Evolutionary conservation across 208 protist species (phyloP), one percentile per base, ranked within the genome.

Genomic region (Trypanosoma platydactyli): DNA sequence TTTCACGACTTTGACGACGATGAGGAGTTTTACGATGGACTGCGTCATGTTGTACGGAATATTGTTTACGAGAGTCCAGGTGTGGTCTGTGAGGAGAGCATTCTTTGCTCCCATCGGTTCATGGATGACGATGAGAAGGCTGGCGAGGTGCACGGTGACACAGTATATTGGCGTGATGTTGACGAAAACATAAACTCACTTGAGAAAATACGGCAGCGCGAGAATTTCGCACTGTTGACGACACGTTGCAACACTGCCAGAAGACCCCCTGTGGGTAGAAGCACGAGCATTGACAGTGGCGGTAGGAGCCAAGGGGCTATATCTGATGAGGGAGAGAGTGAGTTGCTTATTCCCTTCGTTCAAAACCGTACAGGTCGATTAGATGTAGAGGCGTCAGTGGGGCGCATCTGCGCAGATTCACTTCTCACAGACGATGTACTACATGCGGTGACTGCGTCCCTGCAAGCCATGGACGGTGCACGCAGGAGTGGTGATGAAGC

Each of bases 61-160:
- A 63, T 94, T 18, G 66, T 89, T 7, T 77, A 78, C 44, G 84
- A 91, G 63, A 88, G 74, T 54, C 83, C 84, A 4, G 88, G 88
- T 6, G 74, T 81, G 1, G 22, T 59, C 18, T 91, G 88, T 50
- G 77, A 77, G 45, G 88, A 94, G 68, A 77, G 65, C 13, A 81
- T 91, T 55, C 72, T 85, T 41, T 88, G 78, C 71, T 52, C 48
- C 13, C 68, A 62, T 41, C 46, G 57, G 27, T 44, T 50, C 20
- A 45, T 74, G 40, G 60, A 68, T 18, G 68, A 74, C 24, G 53
- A 46, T 6, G 60, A 74, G 29, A 68, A 64, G 54, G 58, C 42
- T 6, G 53, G 41, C 15, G 53, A 72, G 24, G 52, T 51, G 9
- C 54, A 76, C 50, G 58, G 57, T 9, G 67, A 71, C 51, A 38